Conservation (phyloP, 345 rosid species). For the Rhizophora mangle region DNA sequence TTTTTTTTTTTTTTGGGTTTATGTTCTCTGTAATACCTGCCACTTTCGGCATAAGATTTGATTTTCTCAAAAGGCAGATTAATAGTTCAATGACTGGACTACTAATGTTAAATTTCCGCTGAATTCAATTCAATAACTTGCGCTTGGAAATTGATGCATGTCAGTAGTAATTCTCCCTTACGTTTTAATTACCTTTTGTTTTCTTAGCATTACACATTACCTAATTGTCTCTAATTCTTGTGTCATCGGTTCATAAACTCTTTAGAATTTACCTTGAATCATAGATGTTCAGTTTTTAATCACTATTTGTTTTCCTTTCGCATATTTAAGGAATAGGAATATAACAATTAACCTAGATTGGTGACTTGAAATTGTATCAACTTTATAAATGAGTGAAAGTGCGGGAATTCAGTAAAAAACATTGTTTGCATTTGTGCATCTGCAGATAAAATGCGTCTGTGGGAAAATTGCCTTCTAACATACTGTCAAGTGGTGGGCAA, state of each 20-base stretch:
- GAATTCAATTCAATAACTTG: not conserved
- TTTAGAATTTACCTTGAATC: not conserved
- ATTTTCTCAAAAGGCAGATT: not conserved
- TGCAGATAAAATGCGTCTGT: constrained; percentile 15
- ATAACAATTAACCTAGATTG: not conserved
- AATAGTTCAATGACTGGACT: not conserved
- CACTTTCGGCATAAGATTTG: not conserved
- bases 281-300: not conserved
- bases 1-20: no score
- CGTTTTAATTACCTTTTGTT: no score
- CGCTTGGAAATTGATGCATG: not conserved
- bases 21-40: no score
- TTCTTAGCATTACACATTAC: not conserved
- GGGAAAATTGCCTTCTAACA: constrained; percentile 24
- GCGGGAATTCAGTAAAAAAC: no score
- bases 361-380: not conserved
- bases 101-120: not conserved
- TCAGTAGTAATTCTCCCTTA: not conserved
- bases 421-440: not conserved
- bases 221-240: not conserved
- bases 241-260: not conserved
- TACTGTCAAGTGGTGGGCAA: constrained; percentile 18
- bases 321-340: not conserved
- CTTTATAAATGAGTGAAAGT: not conserved
- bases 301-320: not conserved